A percentile compares a stretch with the other conserved stretches of the same genome.
These are phyloP conservation scores for Eucalyptus polybractea DNA, from an alignment of 345 rosid genomes.

Conservation along the genomic window DNA sequence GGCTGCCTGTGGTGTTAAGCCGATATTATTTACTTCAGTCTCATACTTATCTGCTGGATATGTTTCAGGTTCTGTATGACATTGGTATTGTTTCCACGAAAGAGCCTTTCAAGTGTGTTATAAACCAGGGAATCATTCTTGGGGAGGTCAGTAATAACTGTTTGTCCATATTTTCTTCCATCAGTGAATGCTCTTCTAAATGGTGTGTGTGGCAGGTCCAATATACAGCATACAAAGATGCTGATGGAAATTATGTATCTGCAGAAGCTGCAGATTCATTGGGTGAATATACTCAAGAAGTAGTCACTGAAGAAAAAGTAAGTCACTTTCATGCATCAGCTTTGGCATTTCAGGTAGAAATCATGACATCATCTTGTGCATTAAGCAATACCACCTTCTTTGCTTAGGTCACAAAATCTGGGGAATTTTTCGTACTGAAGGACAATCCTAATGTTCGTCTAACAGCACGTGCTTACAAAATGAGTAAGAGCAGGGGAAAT, in stretches of 20 bases:
- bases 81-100: constrained; percentile 83
- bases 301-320: constrained; percentile 61
- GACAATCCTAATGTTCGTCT: constrained; percentile 46
- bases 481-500: constrained; percentile 98
- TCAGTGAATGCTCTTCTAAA: neutral
- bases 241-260: constrained; percentile 58
- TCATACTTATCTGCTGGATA: neutral
- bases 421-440: constrained; percentile 68
- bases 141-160: constrained; percentile 62
- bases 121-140: constrained; percentile 95
- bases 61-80: constrained; percentile 72
- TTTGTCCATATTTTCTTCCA: neutral
- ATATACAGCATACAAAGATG: constrained; percentile 60
- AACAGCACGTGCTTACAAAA: constrained; percentile 71
- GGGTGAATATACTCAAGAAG: constrained; percentile 47
- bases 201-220: constrained; percentile 55
- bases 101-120: constrained; percentile 95
- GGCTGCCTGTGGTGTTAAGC: neutral
- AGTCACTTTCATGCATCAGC: neutral
- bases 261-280: constrained; percentile 32
- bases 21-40: neutral
- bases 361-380: neutral
- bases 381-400: neutral
- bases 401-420: constrained; percentile 56
- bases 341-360: neutral